Evolutionary conservation across 2,329 filamentous ascomycete species (phyloP).

Genomic region (Alternaria rosae): DNA sequence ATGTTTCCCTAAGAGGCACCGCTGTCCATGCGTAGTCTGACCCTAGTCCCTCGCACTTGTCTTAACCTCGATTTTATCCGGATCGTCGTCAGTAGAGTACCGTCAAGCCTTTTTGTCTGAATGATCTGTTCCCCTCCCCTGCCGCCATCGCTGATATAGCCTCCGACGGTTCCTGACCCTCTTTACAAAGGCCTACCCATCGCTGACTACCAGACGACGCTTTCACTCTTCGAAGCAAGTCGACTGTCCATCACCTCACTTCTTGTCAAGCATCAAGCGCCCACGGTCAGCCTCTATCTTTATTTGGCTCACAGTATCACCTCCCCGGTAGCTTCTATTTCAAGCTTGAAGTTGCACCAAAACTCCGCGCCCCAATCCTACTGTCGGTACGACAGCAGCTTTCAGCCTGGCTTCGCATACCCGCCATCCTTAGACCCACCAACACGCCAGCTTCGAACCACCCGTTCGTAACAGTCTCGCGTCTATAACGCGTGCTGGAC

Average conservation of each 20-base stretch:
- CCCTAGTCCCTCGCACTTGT: conserved; percentile 45
- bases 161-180: conserved; percentile 44
- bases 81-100: conserved; percentile 50
- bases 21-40: conserved; percentile 47
- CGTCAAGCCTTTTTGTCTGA: conserved; percentile 50
- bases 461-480: conserved; percentile 36
- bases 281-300: conserved; percentile 37
- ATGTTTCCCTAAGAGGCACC: conserved; percentile 47
- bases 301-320: conserved; percentile 40
- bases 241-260: conserved; percentile 35
- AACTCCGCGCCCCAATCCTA: conserved; percentile 44
- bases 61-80: conserved; percentile 53
- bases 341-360: conserved; percentile 43
- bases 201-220: conserved; percentile 34
- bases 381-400: conserved; percentile 43
- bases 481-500: conserved; percentile 34
- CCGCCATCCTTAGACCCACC: conserved; percentile 36
- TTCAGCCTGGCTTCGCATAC: conserved; percentile 46
- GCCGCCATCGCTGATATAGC: conserved; percentile 49
- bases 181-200: conserved; percentile 44
- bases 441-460: conserved; percentile 29
- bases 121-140: conserved; percentile 49
- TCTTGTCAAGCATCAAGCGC: conserved; percentile 24
- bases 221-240: conserved; percentile 41
- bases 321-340: conserved; percentile 44